phyloP scores from a whole-genome alignment of 2,329 filamentous ascomycete genomes.

The Teratosphaeria viscida region DNA sequence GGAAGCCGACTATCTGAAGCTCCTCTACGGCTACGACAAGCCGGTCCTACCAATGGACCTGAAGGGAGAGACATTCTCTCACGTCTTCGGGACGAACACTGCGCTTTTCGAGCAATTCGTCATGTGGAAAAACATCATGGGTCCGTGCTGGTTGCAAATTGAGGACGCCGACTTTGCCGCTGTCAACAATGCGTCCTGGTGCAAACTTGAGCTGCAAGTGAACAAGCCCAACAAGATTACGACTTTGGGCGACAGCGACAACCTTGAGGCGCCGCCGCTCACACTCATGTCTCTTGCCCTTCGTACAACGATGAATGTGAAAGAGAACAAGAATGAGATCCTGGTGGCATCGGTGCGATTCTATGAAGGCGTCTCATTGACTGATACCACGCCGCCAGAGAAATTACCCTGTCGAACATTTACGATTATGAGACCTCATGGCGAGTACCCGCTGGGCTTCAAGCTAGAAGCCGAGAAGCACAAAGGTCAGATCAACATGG shows the following conservation, averaged over 20 bases:
- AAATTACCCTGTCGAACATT: slow-evolving; percentile 84
- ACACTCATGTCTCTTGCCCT: slow-evolving; percentile 94
- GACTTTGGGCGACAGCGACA: slow-evolving; percentile 65
- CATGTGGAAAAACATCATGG: slow-evolving; percentile 98
- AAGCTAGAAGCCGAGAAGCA: slow-evolving; percentile 66
- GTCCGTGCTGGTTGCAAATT: slow-evolving; percentile 93
- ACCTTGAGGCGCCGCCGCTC: slow-evolving; percentile 70
- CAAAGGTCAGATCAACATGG: slow-evolving; percentile 65
- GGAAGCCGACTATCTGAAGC: slow-evolving; percentile 83
- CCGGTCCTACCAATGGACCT: slow-evolving; percentile 58
- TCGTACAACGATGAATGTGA: slow-evolving; percentile 77
- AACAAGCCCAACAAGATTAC: slow-evolving; percentile 67
- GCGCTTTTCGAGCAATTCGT: slow-evolving; percentile 96
- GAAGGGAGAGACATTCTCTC: slow-evolving; percentile 81
- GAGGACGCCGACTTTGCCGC: slow-evolving; percentile 71
- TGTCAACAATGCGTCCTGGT: slow-evolving; percentile 89
- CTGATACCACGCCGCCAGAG: slow-evolving; percentile 78
- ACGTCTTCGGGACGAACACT: slow-evolving; percentile 88
- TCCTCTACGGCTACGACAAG: slow-evolving; percentile 91
- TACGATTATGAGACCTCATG: slow-evolving; percentile 76
- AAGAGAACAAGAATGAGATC: slow-evolving; percentile 94
- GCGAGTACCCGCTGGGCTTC: slow-evolving; percentile 76
- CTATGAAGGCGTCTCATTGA: slow-evolving; percentile 81
- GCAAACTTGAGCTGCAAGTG: slow-evolving; percentile 83
- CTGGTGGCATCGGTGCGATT: slow-evolving; percentile 82